Percentiles rank a stretch among this genome's conserved stretches.
Evolutionary conservation across 192 early-diverging fungal species (phyloP).

Genomic region (Backusella liffmaniae): DNA sequence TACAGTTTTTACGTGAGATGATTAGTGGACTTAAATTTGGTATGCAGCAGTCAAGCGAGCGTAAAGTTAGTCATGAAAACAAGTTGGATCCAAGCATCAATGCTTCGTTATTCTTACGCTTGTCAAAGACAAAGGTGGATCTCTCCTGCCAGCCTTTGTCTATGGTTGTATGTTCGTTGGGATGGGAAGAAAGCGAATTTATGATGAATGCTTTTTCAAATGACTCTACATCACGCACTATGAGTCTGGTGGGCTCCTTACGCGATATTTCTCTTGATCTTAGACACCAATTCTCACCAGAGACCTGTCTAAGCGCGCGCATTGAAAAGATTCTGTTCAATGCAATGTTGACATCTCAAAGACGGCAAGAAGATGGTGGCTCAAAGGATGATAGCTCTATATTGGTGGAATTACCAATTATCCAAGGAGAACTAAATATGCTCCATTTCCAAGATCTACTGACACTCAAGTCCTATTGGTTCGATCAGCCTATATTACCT

Average conservation of each 20-base stretch:
- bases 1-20: constrained; percentile 67
- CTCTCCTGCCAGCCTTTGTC: constrained; percentile 72
- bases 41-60: constrained; percentile 41
- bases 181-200: constrained; percentile 71
- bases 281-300: constrained; percentile 75
- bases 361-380: constrained; percentile 28
- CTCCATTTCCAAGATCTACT: constrained; percentile 74
- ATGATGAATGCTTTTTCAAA: constrained; percentile 51
- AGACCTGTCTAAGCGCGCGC: constrained; percentile 63
- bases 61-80: constrained; percentile 19
- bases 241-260: constrained; percentile 57
- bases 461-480: constrained; percentile 66
- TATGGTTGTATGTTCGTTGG: constrained; percentile 68
- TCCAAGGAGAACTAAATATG: constrained; percentile 59
- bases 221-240: constrained; percentile 35
- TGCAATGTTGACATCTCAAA: constrained; percentile 52
- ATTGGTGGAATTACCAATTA: constrained; percentile 54
- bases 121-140: constrained; percentile 68
- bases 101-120: constrained; percentile 51
- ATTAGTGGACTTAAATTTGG: constrained; percentile 61
- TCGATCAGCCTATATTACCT: constrained; percentile 47
- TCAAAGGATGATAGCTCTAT: constrained; percentile 55
- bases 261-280: constrained; percentile 56
- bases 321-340: constrained; percentile 61
- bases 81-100: constrained; percentile 32